Evolutionary conservation across 208 protist genomes (phyloP), one percentile per base, ranked within the genome.

Genomic region (Acanthamoeba royreba): DNA sequence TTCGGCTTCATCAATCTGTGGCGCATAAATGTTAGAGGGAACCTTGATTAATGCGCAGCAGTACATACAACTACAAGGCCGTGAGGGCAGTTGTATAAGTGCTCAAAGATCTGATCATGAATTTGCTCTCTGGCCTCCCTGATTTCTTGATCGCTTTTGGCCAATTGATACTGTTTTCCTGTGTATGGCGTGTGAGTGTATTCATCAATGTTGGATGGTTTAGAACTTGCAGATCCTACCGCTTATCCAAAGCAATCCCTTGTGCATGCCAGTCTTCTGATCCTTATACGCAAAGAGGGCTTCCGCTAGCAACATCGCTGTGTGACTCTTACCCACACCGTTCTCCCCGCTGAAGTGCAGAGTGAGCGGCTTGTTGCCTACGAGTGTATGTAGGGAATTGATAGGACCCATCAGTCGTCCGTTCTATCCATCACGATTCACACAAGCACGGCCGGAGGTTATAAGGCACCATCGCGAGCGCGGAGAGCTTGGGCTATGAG

Each of bases 281-380:
- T 86, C 74, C 43, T 55, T 86, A 45, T 86, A 86, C 33, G 40
- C 74, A 31, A 86, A 86, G 43, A 31, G 55, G 74, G 74, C 40
- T 31, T 86, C 74, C n/a, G 74, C 74, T 28, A 86, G n/a, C n/a
- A 86, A 15, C 74, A 86, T 22, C 43, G 74, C 74, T 0, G 74
- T 86, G 74, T 53, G 74, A 45, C 43, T 86, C 74, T 86, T 86
- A 15, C 74, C 74, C 74, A 86, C 74, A 8, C 74, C 74, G 11
- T 86, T 86, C 4, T 86, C 74, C 22, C 74, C 74, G 45, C 74
- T 55, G 74, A 86, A 86, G 74, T 86, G 74, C 28, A 86, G 55
- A 19, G 74, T 86, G 43, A 86, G 74, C 5, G 74, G 74, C 74
- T 55, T 86, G 43, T 38, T 49, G 43, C 74, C 74, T 86, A n/a